phyloP scores from a whole-genome alignment of 352 stramenopile species.

The Plasmopara muralis region DNA sequence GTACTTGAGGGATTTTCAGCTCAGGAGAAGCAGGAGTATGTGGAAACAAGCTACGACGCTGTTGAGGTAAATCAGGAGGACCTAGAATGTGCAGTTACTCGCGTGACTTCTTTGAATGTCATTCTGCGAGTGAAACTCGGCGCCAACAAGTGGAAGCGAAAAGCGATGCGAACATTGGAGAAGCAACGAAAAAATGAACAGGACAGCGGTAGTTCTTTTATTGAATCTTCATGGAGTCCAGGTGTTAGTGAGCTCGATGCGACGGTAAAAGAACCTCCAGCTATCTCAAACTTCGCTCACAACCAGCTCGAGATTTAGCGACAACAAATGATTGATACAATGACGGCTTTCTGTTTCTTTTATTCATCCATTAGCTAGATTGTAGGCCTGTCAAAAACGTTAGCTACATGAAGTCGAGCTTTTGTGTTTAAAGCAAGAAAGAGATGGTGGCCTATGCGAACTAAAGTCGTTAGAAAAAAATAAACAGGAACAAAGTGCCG shows the following conservation, averaged over 20 bases:
- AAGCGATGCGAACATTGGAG: constrained; percentile 56
- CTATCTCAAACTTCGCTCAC: constrained; percentile 7
- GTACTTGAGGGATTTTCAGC: constrained; percentile 48
- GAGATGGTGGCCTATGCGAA: too few species aligned
- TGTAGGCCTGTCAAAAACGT: too few species aligned
- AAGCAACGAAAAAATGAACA: constrained; percentile 32
- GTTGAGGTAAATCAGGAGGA: constrained; percentile 60
- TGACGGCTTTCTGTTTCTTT: too few species aligned
- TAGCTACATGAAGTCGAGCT: too few species aligned
- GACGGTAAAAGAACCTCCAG: constrained; percentile 15
- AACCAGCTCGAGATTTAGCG: constrained; percentile 48
- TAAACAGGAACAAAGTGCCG: too few species aligned
- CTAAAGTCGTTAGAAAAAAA: too few species aligned
- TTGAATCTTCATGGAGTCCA: constrained; percentile 19
- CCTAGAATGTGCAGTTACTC: constrained; percentile 59
- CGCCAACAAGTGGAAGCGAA: constrained; percentile 71
- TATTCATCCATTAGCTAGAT: too few species aligned
- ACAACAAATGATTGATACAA: not conserved
- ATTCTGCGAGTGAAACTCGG: constrained; percentile 73
- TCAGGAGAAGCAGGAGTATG: constrained; percentile 32
- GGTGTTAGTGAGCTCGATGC: constrained; percentile 20
- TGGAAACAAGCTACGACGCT: constrained; percentile 39
- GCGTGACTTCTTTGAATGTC: constrained; percentile 65
- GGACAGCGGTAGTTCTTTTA: constrained; percentile 16
- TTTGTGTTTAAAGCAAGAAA: too few species aligned